Conservation (phyloP, 2,329 filamentous ascomycete species). For the Fusarium tupiense region DNA sequence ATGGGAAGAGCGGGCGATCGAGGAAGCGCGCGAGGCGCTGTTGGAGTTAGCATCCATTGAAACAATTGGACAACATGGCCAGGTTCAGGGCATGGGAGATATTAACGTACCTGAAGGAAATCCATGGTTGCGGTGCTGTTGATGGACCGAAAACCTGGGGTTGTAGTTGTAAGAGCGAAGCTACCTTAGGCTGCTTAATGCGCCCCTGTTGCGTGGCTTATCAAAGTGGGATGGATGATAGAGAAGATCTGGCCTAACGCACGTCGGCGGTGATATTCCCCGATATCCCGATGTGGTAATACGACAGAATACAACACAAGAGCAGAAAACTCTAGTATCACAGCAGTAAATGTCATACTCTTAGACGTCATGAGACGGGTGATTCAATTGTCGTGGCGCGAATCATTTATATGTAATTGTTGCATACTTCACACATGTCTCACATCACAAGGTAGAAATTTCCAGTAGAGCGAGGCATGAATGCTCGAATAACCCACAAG, state of each 20-base stretch:
- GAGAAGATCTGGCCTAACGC: conserved; percentile 40
- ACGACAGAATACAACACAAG: not conserved
- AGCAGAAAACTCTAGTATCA: not conserved
- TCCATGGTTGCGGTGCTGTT: conserved; percentile 52
- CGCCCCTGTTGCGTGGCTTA: conserved; percentile 12
- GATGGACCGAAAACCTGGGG: conserved; percentile 33
- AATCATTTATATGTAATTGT: not conserved
- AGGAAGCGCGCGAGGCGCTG: conserved; percentile 83
- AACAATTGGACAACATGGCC: not conserved
- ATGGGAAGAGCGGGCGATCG: conserved; percentile 92
- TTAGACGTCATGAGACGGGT: not conserved
- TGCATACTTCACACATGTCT: conserved; percentile 6
- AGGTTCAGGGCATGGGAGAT: not conserved
- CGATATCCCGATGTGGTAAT: conserved; percentile 32
- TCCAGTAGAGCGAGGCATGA: conserved; percentile 18
- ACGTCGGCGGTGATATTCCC: conserved; percentile 25
- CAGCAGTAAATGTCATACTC: not conserved
- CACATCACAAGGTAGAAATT: not conserved
- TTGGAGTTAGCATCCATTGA: conserved; percentile 24
- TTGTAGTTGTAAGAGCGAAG: conserved; percentile 38
- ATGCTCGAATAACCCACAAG: conserved; percentile 40
- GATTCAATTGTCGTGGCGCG: not conserved
- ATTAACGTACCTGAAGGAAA: conserved; percentile 55
- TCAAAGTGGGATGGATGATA: conserved; percentile 27
- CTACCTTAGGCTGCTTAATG: conserved; percentile 7